Evolutionary conservation across 2,329 filamentous ascomycete genomes (phyloP).

Genomic region (Botrytis sinoallii): DNA sequence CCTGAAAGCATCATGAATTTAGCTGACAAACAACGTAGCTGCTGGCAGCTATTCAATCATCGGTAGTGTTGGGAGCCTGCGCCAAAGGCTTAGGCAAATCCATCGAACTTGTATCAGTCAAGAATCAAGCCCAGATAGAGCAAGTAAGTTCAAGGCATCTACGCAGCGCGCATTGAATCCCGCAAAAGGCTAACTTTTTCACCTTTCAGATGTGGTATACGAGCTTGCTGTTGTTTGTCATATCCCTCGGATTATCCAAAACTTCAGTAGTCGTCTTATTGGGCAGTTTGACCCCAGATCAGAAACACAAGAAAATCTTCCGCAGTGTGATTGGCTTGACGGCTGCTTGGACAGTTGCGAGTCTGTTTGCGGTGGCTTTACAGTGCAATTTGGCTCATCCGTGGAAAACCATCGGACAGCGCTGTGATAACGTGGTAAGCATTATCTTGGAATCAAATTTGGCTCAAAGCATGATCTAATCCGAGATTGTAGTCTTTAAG

Average conservation of each 20-base stretch:
- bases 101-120: slow-evolving; percentile 21
- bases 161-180: neutral
- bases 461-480: neutral
- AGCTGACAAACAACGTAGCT: slow-evolving; percentile 11
- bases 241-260: slow-evolving; percentile 45
- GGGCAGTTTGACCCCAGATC: slow-evolving; percentile 45
- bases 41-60: slow-evolving; percentile 20
- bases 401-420: slow-evolving; percentile 38
- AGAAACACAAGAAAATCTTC: slow-evolving; percentile 41
- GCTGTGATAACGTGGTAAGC: slow-evolving; percentile 31
- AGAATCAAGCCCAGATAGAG: slow-evolving; percentile 18
- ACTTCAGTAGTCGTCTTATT: slow-evolving; percentile 44
- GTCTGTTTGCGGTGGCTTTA: slow-evolving; percentile 42
- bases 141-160: slow-evolving; percentile 17
- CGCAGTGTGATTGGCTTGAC: slow-evolving; percentile 23
- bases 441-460: neutral
- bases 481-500: slow-evolving; percentile 36
- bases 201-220: slow-evolving; percentile 39
- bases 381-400: slow-evolving; percentile 42
- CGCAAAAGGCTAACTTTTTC: neutral
- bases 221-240: slow-evolving; percentile 43
- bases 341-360: slow-evolving; percentile 42
- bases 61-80: slow-evolving; percentile 20
- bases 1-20: neutral
- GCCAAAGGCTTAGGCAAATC: slow-evolving; percentile 23